Evolutionary conservation across 2,329 filamentous ascomycete genomes (phyloP), one percentile per base, ranked within the genome.

Genomic region (Exophiala viscosa): DNA sequence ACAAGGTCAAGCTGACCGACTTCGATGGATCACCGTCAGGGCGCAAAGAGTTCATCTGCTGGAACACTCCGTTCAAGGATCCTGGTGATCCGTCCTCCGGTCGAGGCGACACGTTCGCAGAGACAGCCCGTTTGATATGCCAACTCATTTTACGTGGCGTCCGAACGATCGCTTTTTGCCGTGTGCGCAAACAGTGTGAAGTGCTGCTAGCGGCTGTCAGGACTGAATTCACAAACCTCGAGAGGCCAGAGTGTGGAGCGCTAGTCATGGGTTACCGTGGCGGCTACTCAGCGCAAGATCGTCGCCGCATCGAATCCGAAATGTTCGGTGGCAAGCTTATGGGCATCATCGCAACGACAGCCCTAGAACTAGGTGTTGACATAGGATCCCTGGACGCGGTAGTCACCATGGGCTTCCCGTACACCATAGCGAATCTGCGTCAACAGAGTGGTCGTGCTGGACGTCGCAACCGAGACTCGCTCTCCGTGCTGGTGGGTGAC

Each of bases 251-350:
- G 63, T 86, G 89, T 34, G 82, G 83, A 63, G 81, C 81, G 23
- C 78, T 92, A 42, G 89, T 99, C 1, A 96, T 96, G 90, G 90
- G 88, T 0, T 99, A 99, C 65, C 84, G 93, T 57, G 93, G 93
- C 18, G 93, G 93, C 0, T 99, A 99, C 66, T 96, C 91, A 2
- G 84, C 92, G 1, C 87, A 95, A 67, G 93, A 99, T 64, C 80
- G 93, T 50, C 82, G 93, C 14, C 78, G 81, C 50, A 96, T 99
- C 54, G 93, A 99, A 69, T 83, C 80, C 20, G 91, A 97, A 66
- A 97, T 99, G 93, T 99, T 99, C 62, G 88, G 95, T 50, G 93
- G 93, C 0, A 93, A 91, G 64, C 77, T 99, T 1, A 79, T 96
- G 55, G 93, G 93, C 1, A 95, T 99, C 51, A 85, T 99, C 31